phyloP scores from a whole-genome alignment of 2,329 filamentous ascomycete genomes.

The Neophaeococcomyces aloes region DNA sequence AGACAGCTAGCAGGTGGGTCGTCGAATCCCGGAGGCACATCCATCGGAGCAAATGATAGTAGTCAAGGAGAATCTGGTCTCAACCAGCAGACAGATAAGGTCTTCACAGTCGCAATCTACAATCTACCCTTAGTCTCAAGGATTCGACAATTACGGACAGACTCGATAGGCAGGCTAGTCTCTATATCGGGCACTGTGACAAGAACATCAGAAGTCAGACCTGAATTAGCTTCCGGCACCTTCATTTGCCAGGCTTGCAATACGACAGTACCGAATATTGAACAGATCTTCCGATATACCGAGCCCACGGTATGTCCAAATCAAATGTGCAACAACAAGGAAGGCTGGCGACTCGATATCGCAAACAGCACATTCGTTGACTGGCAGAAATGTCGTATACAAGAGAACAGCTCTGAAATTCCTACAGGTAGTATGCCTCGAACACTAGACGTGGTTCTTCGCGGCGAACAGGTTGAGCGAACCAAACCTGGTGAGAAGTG shows the following conservation, averaged over 20 bases:
- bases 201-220: slow-evolving; percentile 89
- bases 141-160: slow-evolving; percentile 73
- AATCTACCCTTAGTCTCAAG: slow-evolving; percentile 81
- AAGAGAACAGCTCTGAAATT: slow-evolving; percentile 97
- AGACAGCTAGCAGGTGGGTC: slow-evolving; percentile 70
- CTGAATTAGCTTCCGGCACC: slow-evolving; percentile 82
- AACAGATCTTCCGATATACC: slow-evolving; percentile 95
- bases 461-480: slow-evolving; percentile 93
- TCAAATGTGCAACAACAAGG: slow-evolving; percentile 70
- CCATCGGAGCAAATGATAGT: slow-evolving; percentile 49
- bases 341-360: slow-evolving; percentile 95
- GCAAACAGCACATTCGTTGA: slow-evolving; percentile 95
- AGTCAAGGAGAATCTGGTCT: slow-evolving; percentile 58
- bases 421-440: slow-evolving; percentile 97
- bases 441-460: slow-evolving; percentile 92
- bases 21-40: slow-evolving; percentile 54
- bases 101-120: slow-evolving; percentile 89
- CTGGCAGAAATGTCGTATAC: slow-evolving; percentile 97
- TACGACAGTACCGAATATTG: slow-evolving; percentile 74
- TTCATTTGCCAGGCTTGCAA: slow-evolving; percentile 87
- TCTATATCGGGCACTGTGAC: slow-evolving; percentile 97
- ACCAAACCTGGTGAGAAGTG: slow-evolving; percentile 97
- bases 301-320: slow-evolving; percentile 96
- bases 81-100: slow-evolving; percentile 92
- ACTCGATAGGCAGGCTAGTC: slow-evolving; percentile 82